Evolutionary conservation across 129 eudicot species (phyloP).

Genomic region (Helichrysum umbraculigerum): DNA sequence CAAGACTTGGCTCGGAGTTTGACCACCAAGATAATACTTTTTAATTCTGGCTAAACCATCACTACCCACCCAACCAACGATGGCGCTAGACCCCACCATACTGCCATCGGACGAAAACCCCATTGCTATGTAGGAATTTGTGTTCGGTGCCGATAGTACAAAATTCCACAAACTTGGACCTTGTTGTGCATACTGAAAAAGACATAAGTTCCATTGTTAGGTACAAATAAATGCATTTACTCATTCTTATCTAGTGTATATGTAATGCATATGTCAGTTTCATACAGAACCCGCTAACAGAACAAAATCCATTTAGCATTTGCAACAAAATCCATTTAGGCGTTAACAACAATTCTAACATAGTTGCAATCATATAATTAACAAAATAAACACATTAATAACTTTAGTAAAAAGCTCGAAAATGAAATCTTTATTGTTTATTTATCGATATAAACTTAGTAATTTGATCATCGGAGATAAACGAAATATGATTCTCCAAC

Average conservation of each 20-base stretch:
- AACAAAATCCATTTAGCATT: background rate
- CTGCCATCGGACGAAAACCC: constrained; percentile 72
- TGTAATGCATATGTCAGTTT: no score
- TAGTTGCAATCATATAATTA: background rate
- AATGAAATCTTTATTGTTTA: background rate
- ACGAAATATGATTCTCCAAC: background rate
- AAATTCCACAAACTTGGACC: constrained; percentile 68
- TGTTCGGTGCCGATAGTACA: constrained; percentile 68
- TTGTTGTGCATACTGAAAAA: constrained; percentile 59
- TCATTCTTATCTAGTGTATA: background rate
- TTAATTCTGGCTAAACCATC: constrained; percentile 41
- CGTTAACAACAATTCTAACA: background rate
- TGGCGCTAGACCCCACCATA: constrained; percentile 88
- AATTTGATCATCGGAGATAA: background rate
- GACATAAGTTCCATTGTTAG: background rate
- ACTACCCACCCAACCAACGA: constrained; percentile 71
- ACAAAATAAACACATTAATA: background rate
- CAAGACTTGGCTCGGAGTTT: constrained; percentile 46
- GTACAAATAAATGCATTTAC: background rate
- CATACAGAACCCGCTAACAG: background rate
- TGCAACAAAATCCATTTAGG: no score
- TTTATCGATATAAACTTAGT: background rate
- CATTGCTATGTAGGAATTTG: constrained; percentile 61
- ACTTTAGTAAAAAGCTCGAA: background rate
- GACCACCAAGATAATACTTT: constrained; percentile 56